A percentile compares a stretch with the other conserved stretches of the same genome.
Conservation (phyloP, 179 eudicot genomes). For the Corrigiola litoralis region DNA sequence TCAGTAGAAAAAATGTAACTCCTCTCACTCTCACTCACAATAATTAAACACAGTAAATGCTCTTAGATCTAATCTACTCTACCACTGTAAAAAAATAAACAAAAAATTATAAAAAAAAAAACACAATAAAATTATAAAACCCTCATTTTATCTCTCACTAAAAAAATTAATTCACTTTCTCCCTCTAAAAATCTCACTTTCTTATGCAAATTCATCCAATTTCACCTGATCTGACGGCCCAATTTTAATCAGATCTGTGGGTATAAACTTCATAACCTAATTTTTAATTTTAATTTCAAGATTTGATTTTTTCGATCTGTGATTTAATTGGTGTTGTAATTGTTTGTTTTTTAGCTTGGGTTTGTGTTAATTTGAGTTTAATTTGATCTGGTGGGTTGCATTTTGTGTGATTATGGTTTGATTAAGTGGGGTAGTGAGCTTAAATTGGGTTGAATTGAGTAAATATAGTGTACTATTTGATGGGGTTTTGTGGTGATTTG, state of each 20-base stretch:
- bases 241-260: conserved; percentile 33
- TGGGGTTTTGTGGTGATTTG: background rate
- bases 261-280: background rate
- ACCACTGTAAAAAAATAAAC: background rate
- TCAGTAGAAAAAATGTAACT: background rate
- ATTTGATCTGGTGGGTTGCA: conserved; percentile 24
- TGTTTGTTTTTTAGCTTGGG: background rate
- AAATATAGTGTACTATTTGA: background rate
- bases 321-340: background rate
- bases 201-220: conserved; percentile 8
- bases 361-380: background rate
- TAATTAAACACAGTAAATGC: conserved; percentile 20
- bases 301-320: background rate
- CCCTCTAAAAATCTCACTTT: conserved; percentile 6
- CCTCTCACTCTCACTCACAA: background rate
- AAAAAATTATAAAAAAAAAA: background rate
- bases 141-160: background rate
- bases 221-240: conserved; percentile 24
- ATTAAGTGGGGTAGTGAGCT: background rate
- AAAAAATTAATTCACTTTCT: background rate
- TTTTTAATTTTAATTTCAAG: background rate
- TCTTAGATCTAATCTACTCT: conserved; percentile 34
- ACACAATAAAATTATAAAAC: background rate
- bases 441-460: background rate
- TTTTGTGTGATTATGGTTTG: background rate